phyloP scores from a whole-genome alignment of 305 asterid species.

The Fraxinus albicans region DNA sequence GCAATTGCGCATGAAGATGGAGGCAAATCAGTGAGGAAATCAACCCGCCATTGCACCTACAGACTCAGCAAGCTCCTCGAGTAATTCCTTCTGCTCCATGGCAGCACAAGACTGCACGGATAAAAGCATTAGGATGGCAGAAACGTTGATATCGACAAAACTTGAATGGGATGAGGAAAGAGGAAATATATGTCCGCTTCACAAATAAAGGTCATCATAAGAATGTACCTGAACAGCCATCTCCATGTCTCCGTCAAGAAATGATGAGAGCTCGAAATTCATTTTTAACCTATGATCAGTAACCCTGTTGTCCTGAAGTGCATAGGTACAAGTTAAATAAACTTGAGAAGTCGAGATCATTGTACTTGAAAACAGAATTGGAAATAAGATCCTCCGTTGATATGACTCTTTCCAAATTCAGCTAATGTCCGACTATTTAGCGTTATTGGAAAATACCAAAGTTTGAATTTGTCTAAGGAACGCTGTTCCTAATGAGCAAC shows the following conservation, averaged over 20 bases:
- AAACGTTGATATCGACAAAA: conserved; percentile 7
- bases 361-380: neutral
- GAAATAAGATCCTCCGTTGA: neutral
- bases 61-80: conserved; percentile 89
- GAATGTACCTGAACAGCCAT: conserved; percentile 79
- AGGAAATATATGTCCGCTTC: neutral
- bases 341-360: neutral
- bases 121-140: conserved; percentile 20
- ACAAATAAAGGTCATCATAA: neutral
- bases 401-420: neutral
- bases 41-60: conserved; percentile 44
- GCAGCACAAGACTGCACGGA: conserved; percentile 72
- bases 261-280: conserved; percentile 81
- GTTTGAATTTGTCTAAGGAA: neutral
- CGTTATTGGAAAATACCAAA: neutral
- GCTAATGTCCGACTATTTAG: neutral
- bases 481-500: neutral
- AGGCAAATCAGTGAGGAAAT: conserved; percentile 7
- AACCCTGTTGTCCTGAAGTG: conserved; percentile 83
- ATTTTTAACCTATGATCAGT: conserved; percentile 93
- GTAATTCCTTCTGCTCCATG: conserved; percentile 85
- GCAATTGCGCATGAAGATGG: neutral
- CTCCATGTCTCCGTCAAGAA: conserved; percentile 88
- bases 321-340: conserved; percentile 1
- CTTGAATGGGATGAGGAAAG: neutral